phyloP scores from a whole-genome alignment of 2,329 filamentous ascomycete species.

The Sclerotinia spermophila region DNA sequence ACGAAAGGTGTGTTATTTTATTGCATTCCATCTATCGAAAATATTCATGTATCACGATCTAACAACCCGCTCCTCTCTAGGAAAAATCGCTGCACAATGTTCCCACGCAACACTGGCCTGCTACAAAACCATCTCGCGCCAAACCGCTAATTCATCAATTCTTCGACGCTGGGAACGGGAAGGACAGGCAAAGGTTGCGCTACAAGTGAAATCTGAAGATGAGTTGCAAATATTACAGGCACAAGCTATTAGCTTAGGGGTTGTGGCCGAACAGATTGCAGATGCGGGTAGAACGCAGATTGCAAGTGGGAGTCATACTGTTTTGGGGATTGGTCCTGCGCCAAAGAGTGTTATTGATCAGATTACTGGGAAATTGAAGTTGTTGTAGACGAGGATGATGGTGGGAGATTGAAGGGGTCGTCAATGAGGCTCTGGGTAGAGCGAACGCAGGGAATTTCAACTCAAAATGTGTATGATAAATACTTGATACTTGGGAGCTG shows the following conservation, averaged over 20 bases:
- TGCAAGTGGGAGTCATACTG: slow-evolving; percentile 85
- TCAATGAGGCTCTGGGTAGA: background rate
- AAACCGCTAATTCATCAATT: slow-evolving; percentile 54
- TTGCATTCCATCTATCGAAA: slow-evolving; percentile 16
- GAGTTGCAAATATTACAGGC: slow-evolving; percentile 71
- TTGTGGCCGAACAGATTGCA: slow-evolving; percentile 85
- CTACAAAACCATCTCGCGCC: slow-evolving; percentile 75
- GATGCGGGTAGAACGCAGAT: slow-evolving; percentile 98
- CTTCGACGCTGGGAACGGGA: slow-evolving; percentile 79
- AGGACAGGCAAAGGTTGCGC: slow-evolving; percentile 90
- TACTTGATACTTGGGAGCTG: background rate
- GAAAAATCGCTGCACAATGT: slow-evolving; percentile 95
- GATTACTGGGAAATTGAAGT: slow-evolving; percentile 79
- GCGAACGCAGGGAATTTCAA: background rate
- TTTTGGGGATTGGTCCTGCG: slow-evolving; percentile 77
- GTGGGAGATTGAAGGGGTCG: background rate
- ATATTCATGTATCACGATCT: background rate
- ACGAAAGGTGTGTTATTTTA: slow-evolving; percentile 68
- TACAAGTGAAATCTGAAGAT: slow-evolving; percentile 84
- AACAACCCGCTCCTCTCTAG: slow-evolving; percentile 45
- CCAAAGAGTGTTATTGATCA: slow-evolving; percentile 83
- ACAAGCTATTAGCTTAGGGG: slow-evolving; percentile 74
- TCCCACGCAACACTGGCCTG: slow-evolving; percentile 95
- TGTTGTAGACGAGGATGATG: slow-evolving; percentile 55
- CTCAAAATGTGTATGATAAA: background rate